phyloP scores from a whole-genome alignment of 1,139 yeast species.

The Magnusiomyces sp. region DNA sequence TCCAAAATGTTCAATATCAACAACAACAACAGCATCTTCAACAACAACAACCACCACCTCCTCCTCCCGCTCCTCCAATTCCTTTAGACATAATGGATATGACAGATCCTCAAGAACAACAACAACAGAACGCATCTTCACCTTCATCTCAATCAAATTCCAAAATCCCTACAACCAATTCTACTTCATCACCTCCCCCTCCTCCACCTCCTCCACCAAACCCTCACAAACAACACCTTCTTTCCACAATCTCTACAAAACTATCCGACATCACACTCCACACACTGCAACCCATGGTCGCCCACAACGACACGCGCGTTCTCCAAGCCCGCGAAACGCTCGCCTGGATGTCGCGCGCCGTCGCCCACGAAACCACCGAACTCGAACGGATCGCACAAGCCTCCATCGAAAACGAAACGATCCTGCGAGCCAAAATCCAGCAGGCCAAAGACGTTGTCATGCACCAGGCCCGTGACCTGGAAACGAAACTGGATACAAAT shows the following conservation, averaged over 20 bases:
- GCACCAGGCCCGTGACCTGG: too few relatives aligned
- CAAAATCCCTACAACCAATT: constrained; percentile 4
- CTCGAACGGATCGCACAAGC: constrained; percentile 51
- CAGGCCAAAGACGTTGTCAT: constrained; percentile 29
- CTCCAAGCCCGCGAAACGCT: constrained; percentile 28
- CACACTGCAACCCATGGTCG: constrained; percentile 26
- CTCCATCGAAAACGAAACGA: constrained; percentile 28
- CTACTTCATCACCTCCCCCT: too few relatives aligned
- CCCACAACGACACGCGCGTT: constrained; percentile 62
- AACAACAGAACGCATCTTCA: constrained; percentile 1
- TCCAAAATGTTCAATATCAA: too few relatives aligned
- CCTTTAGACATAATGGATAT: constrained; percentile 19
- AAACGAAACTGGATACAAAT: too few relatives aligned
- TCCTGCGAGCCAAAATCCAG: constrained; percentile 26
- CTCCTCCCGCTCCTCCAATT: constrained; percentile 10
- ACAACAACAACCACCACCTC: too few relatives aligned
- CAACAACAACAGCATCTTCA: too few relatives aligned
- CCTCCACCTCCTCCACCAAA: constrained; percentile 20
- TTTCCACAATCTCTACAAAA: constrained; percentile 17
- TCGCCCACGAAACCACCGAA: constrained; percentile 62
- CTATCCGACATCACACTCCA: constrained; percentile 17
- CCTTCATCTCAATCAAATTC: neutral
- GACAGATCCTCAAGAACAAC: constrained; percentile 8
- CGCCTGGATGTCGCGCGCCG: constrained; percentile 25
- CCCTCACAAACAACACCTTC: constrained; percentile 24